These are phyloP conservation scores for Beauveria sp. DNA, from an alignment of 2,329 filamentous ascomycete genomes.

Conservation along the genomic window DNA sequence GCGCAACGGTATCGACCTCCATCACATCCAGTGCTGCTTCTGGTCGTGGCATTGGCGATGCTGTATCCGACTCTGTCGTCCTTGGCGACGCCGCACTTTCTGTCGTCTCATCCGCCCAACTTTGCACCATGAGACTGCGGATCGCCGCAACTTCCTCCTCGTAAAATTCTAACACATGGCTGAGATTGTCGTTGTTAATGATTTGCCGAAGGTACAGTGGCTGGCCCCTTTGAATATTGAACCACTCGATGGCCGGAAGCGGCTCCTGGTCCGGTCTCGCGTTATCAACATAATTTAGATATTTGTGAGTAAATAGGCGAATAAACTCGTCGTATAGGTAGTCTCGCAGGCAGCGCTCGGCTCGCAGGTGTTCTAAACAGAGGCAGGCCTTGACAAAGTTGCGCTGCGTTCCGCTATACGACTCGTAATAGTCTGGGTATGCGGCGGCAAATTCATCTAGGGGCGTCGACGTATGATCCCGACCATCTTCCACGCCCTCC, in stretches of 20 bases:
- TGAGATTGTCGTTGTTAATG: slow-evolving; percentile 29
- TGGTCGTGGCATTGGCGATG: background rate
- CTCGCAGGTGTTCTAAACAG: slow-evolving; percentile 32
- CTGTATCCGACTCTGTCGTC: background rate
- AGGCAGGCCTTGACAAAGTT: slow-evolving; percentile 40
- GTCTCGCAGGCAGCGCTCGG: slow-evolving; percentile 27
- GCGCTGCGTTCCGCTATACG: slow-evolving; percentile 29
- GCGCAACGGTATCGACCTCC: background rate
- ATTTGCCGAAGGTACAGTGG: slow-evolving; percentile 25
- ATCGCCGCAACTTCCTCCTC: slow-evolving; percentile 21
- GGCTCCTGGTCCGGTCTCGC: slow-evolving; percentile 19
- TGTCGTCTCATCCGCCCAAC: background rate
- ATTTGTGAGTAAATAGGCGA: slow-evolving; percentile 34
- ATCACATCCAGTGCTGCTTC: background rate
- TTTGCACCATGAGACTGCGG: background rate
- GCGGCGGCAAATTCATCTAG: slow-evolving; percentile 31
- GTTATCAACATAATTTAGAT: slow-evolving; percentile 31
- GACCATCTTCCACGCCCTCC: background rate
- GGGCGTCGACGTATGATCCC: slow-evolving; percentile 16
- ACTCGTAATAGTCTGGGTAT: slow-evolving; percentile 38
- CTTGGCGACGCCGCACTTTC: background rate
- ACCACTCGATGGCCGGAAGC: slow-evolving; percentile 36
- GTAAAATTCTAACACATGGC: slow-evolving; percentile 26
- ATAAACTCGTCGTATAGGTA: slow-evolving; percentile 49
- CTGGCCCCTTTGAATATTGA: slow-evolving; percentile 22